Base-by-base conservation (phyloP, 1,139 yeast genomes). In the Hemisphaericaspora xylofermentans region DNA sequence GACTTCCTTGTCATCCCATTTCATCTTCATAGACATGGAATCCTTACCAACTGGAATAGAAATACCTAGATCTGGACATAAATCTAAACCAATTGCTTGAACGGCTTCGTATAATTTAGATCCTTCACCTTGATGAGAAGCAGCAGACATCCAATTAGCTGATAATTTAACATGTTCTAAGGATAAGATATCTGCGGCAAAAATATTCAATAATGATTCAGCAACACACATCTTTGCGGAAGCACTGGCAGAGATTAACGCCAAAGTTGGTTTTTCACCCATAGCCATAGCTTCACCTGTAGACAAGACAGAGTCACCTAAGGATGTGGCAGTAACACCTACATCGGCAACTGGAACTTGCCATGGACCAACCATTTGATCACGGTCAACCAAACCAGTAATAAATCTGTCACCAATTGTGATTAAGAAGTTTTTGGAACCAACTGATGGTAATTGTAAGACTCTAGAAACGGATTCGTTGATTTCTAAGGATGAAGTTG, bases 321-420 rank as follows among this genome's bases (percentile, higher is more conserved):
- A 76, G 2, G 97, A 87, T 0, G 98, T 84, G 45, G 88, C 84
- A 15, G 98, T 91, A 42, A 93, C 97, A 64, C 96, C 98, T 43
- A 89, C 97, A 63, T 94, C 98, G n/a, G 98, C 94, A 18, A 94
- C 98, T 34, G 99, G 98, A 5, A 86, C 91, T 74, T 94, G 99
- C 98, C 98, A 94, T 58, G 98, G 98, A 35, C 99, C 99, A 46
- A 94, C 98, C 85, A 91, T 85, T 71, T 94, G 99, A 62, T 94
- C 99, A 61, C 98, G 84, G 57, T 95, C 98, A 48, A 93, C 87
- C 53, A 94, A 78, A 37, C 99, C 99, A 32, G 98, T 93, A 46
- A 94, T 94, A 24, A 94, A 79, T 68, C 99, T 83, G 63, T 94
- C 99, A 64, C 97, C 98, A 63, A 94, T 94, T 13, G 98, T 93